phyloP scores from a whole-genome alignment of 2,329 filamentous ascomycete species.

The Didymella keratinophila region DNA sequence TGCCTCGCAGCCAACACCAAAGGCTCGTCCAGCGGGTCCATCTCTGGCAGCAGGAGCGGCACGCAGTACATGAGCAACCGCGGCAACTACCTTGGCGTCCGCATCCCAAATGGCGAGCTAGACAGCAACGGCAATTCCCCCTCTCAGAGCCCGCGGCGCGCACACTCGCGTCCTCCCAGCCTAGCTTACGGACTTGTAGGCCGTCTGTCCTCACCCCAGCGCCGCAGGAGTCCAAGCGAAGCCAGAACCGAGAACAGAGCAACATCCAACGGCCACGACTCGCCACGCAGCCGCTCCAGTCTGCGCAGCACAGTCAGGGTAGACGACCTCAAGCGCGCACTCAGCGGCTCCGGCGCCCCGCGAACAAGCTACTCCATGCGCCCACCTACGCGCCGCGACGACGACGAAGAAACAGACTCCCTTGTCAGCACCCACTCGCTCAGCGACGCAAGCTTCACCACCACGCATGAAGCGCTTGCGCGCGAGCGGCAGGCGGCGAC shows the following conservation, averaged over 20 bases:
- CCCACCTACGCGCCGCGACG: conserved; percentile 34
- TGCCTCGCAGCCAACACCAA: conserved; percentile 73
- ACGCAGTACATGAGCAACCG: conserved; percentile 39
- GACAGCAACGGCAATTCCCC: conserved; percentile 46
- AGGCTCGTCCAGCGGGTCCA: conserved; percentile 74
- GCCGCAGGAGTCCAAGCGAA: conserved; percentile 35
- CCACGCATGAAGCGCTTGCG: conserved; percentile 29
- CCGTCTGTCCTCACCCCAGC: conserved; percentile 39
- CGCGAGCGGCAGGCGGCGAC: conserved; percentile 5
- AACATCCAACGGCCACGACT: conserved; percentile 34
- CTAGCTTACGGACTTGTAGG: conserved; percentile 48
- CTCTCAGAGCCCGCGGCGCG: conserved; percentile 41
- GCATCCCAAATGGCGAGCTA: conserved; percentile 52
- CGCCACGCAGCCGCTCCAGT: conserved; percentile 48
- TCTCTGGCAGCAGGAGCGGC: conserved; percentile 73
- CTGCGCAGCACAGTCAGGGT: conserved; percentile 52
- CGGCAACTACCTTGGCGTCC: conserved; percentile 63
- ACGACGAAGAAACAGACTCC: conserved; percentile 65
- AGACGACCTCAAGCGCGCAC: conserved; percentile 57
- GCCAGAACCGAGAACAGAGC: neutral
- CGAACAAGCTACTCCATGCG: conserved; percentile 43
- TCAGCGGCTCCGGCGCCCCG: conserved; percentile 49
- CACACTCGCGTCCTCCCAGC: conserved; percentile 43
- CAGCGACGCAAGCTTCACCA: conserved; percentile 66
- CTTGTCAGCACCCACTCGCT: conserved; percentile 74